Evolutionary conservation across 768 basidiomycete genomes (phyloP).

Genomic region (Stropharia rugosoannulata): DNA sequence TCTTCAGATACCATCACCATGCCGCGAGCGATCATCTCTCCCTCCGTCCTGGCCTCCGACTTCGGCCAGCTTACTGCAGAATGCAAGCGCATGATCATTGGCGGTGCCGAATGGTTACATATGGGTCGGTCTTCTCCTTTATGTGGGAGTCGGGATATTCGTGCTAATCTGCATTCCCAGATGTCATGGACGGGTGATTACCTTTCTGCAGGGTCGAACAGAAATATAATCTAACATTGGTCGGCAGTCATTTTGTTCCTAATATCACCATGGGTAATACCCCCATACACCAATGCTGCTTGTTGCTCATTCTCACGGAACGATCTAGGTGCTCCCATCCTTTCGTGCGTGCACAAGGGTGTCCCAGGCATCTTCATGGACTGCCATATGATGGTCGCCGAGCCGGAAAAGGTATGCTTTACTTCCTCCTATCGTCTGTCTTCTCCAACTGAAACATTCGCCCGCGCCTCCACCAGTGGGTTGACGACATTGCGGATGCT

Average conservation of each 20-base stretch:
- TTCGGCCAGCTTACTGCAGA: slow-evolving; percentile 94
- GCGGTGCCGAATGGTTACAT: slow-evolving; percentile 96
- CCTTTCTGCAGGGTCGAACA: slow-evolving; percentile 9
- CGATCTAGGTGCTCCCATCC: slow-evolving; percentile 76
- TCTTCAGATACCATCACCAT: slow-evolving; percentile 36
- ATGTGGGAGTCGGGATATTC: neutral
- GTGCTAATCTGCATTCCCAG: slow-evolving; percentile 35
- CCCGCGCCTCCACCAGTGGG: slow-evolving; percentile 72
- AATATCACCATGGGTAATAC: slow-evolving; percentile 94
- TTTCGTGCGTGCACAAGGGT: slow-evolving; percentile 80
- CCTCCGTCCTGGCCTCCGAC: slow-evolving; percentile 96
- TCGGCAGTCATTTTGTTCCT: slow-evolving; percentile 88
- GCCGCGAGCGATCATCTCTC: slow-evolving; percentile 92
- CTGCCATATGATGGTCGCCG: slow-evolving; percentile 99
- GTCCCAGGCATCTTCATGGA: slow-evolving; percentile 99
- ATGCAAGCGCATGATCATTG: slow-evolving; percentile 94
- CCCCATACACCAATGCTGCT: neutral
- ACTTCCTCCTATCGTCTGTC: neutral
- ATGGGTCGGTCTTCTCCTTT: slow-evolving; percentile 63
- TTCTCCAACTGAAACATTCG: slow-evolving; percentile 5
- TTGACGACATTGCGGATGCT: slow-evolving; percentile 92
- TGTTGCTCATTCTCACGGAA: slow-evolving; percentile 1
- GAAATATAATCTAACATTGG: slow-evolving; percentile 10
- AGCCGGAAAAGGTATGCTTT: slow-evolving; percentile 77
- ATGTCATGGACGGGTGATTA: slow-evolving; percentile 95